A percentile compares a stretch with the other conserved stretches of the same genome.
These are phyloP conservation scores for Lachnellula subtilissima DNA, from an alignment of 2,329 filamentous ascomycete species.

Conservation along the genomic window DNA sequence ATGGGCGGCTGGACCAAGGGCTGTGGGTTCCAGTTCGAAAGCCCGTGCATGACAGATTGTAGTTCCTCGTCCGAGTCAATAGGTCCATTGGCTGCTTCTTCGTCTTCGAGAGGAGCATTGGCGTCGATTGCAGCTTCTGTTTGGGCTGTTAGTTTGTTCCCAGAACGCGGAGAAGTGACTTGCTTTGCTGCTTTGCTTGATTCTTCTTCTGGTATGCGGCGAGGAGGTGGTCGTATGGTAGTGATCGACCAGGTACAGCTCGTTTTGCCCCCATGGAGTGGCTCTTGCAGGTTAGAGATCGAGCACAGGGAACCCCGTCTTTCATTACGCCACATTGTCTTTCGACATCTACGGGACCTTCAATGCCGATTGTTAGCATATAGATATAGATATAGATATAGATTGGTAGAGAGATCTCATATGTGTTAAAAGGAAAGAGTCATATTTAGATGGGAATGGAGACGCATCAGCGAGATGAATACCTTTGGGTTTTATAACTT, in stretches of 20 bases:
- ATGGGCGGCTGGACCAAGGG: constrained; percentile 66
- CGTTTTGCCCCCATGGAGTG: constrained; percentile 94
- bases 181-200: constrained; percentile 94
- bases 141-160: constrained; percentile 13
- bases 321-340: constrained; percentile 86
- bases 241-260: constrained; percentile 76
- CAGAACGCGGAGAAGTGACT: constrained; percentile 34
- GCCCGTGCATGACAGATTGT: constrained; percentile 77
- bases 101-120: constrained; percentile 83
- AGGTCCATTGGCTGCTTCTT: constrained; percentile 70
- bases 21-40: constrained; percentile 70
- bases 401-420: not conserved
- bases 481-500: constrained; percentile 80
- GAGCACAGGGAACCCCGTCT: constrained; percentile 81
- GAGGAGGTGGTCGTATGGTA: constrained; percentile 90
- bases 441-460: not conserved
- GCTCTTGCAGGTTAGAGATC: constrained; percentile 88
- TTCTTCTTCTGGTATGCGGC: constrained; percentile 95
- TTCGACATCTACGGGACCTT: constrained; percentile 86
- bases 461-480: constrained; percentile 13
- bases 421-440: not conserved
- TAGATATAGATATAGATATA: constrained; percentile 7
- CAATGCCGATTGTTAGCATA: not conserved
- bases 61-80: constrained; percentile 96
- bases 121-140: constrained; percentile 90